Evolutionary conservation across 257 asterid species (phyloP), one percentile per base, ranked within the genome.

Genomic region (Apocynum venetum): DNA sequence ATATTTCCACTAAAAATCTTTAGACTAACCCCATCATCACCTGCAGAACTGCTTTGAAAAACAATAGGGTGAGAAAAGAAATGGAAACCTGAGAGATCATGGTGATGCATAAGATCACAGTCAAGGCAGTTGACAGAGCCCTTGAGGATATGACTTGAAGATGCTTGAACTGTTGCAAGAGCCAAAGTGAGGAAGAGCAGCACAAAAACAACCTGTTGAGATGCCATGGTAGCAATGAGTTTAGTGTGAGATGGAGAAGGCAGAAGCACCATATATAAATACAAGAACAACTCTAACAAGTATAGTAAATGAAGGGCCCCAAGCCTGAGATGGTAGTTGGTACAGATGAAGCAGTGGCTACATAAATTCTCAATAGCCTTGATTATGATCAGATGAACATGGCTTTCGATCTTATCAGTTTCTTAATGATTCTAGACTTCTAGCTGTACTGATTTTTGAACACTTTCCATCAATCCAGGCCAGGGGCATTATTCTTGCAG

Each of bases 81-180:
- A 13, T 9, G 10, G 40, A 67, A 53, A 94, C 98, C 98, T 76
- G 98, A 92, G 73, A 91, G 89, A 83, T 89, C 90, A 70, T 52
- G 3, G 74, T 69, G 77, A 14, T 73, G 80, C 66, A 4, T 75
- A 1, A 8, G 73, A 40, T 82, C 68, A 78, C 98, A 94, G 80
- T 92, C 97, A 1, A 89, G 81, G 84, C 98, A 94, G 76, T 85
- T 52, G 49, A 94, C 91, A 5, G 96, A 82, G 46, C 92, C 96
- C 82, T 81, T 85, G 47, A 94, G 80, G 69, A 82, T 66, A 78
- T 77, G 86, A 53, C 51, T 46, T 15, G 82, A 68, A 53, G 85
- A 81, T 57, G 41, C 75, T 60, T 79, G 78, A 64, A 77, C 51
- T 19, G 63, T 59, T 46, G 88, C 83, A 78, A 92, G 88, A 43